These are phyloP conservation scores for Pyrrhoderma lamaoense DNA, from an alignment of 1,284 basidiomycete species.

Conservation along the genomic window DNA sequence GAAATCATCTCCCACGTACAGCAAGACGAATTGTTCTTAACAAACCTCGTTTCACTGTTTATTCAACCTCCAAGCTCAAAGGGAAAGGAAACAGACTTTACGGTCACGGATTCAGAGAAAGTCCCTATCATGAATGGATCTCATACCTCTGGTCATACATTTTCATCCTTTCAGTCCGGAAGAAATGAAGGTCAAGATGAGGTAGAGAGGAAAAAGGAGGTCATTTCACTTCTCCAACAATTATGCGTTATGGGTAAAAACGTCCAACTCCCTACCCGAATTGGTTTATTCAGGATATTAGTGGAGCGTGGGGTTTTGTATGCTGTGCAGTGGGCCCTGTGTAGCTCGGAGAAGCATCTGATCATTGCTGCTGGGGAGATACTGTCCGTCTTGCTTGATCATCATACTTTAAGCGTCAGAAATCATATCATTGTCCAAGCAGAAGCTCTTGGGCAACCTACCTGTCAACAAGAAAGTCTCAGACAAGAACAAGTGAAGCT, in stretches of 20 bases:
- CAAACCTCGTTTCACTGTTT: slow-evolving; percentile 74
- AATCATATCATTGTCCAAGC: slow-evolving; percentile 79
- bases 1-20: slow-evolving; percentile 93
- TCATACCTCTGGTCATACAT: not conserved
- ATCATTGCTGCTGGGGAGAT: slow-evolving; percentile 86
- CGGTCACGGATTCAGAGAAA: slow-evolving; percentile 13
- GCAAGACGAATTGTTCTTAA: slow-evolving; percentile 67
- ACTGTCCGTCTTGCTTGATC: slow-evolving; percentile 82
- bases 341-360: slow-evolving; percentile 32
- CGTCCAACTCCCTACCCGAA: slow-evolving; percentile 81
- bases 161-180: slow-evolving; percentile 1
- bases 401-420: slow-evolving; percentile 85
- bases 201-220: slow-evolving; percentile 49
- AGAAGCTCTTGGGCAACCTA: slow-evolving; percentile 40
- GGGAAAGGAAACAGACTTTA: slow-evolving; percentile 18
- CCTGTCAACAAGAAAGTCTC: slow-evolving; percentile 41
- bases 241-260: slow-evolving; percentile 95
- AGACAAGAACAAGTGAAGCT: slow-evolving; percentile 45
- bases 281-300: slow-evolving; percentile 84
- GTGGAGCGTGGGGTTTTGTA: slow-evolving; percentile 86
- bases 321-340: slow-evolving; percentile 87
- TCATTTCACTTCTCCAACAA: slow-evolving; percentile 85
- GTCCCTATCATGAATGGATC: not conserved
- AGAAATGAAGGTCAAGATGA: not conserved
- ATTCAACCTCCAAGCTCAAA: slow-evolving; percentile 31